Evolutionary conservation across 768 basidiomycete genomes (phyloP), one percentile per base, ranked within the genome.

Genomic region (Lyophyllum shimeji): DNA sequence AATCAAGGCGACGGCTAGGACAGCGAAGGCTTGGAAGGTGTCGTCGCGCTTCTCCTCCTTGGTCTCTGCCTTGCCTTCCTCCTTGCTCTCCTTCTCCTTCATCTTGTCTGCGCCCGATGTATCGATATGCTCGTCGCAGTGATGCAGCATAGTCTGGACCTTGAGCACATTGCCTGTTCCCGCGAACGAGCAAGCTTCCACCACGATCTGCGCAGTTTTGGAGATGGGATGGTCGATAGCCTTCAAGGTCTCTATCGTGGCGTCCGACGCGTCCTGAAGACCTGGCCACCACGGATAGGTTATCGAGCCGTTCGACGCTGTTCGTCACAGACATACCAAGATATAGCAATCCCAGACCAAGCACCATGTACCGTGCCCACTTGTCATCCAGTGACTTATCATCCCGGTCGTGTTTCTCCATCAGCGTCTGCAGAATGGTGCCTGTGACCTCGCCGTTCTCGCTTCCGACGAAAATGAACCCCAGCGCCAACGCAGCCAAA

Each of bases 121-220:
- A 60, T 86, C 86, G 59, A 95, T 79, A 67, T 98, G 95, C 66
- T 98, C 95, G 52, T 91, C 91, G 65, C 96, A 98, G 59, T 93
- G 82, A 59, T 97, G 94, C 7, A 98, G 81, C 83, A 98, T 89
- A 31, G 81, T 76, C 69, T 98, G 97, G 17, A 99, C 82, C 70
- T 93, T 92, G 44, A 99, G 76, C 1, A 98, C 97, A 66, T 97
- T 95, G 33, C 95, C 94, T 0, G 94, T 95, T 18, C 95, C 97
- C 2, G 95, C 95, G 68, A 89, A 98, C 1, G 95, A 87, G 65
- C 95, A 97, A 31, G 91, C 89, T 63, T 97, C 93, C 12, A 98
- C 93, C 46, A 99, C 77, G 57, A 98, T 88, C 57, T 92, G 90
- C 4, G 93, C 92, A 31, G 92, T 91, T 65, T 90, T 91, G 17